phyloP scores from a whole-genome alignment of 2,329 filamentous ascomycete species.

The Aureobasidium sp. region DNA sequence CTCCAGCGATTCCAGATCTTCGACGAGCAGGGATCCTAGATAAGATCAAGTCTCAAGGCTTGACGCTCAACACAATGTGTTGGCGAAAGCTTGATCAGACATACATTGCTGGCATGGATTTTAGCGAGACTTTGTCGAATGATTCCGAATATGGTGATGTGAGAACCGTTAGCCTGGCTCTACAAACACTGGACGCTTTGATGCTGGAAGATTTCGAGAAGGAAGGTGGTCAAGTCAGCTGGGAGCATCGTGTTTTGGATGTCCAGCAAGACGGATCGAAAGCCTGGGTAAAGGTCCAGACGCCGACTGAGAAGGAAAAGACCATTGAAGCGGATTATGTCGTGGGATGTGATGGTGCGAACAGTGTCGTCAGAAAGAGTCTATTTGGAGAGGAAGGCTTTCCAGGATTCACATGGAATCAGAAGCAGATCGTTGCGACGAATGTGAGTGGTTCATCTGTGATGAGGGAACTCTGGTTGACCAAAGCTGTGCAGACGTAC shows the following conservation, averaged over 20 bases:
- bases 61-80: conserved; percentile 22
- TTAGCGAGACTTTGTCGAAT: conserved; percentile 20
- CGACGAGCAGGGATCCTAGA: conserved; percentile 30
- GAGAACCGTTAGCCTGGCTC: conserved; percentile 20
- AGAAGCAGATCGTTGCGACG: conserved; percentile 17
- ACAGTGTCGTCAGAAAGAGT: conserved; percentile 18
- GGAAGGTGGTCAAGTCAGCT: conserved; percentile 19
- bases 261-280: conserved; percentile 23
- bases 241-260: conserved; percentile 21
- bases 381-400: conserved; percentile 20
- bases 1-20: conserved; percentile 33
- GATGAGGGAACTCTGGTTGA: neutral
- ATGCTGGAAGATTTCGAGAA: conserved; percentile 20
- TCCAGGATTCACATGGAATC: conserved; percentile 19
- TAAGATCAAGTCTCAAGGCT: conserved; percentile 24
- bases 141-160: conserved; percentile 15
- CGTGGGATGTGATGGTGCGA: conserved; percentile 21
- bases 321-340: conserved; percentile 18
- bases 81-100: conserved; percentile 23
- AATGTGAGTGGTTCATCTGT: conserved; percentile 11
- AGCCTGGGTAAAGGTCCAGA: conserved; percentile 23
- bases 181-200: conserved; percentile 22
- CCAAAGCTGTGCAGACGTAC: conserved; percentile 12
- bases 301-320: conserved; percentile 16
- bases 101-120: conserved; percentile 23